These are phyloP conservation scores for Orbilia brochopaga DNA, from an alignment of 2,329 filamentous ascomycete species.

Conservation along the genomic window DNA sequence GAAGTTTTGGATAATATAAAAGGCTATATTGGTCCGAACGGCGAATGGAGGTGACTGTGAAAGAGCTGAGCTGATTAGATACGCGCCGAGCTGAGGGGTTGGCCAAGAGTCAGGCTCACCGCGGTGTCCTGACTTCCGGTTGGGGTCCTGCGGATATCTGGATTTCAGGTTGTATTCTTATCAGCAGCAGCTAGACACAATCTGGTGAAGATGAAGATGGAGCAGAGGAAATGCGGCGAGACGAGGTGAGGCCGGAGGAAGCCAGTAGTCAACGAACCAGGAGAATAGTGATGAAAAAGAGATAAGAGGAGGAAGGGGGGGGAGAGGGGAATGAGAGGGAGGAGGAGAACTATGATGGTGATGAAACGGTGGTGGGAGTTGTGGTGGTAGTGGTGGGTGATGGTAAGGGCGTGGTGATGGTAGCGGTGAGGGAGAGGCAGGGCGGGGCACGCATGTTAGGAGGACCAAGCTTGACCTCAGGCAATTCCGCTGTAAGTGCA, in stretches of 20 bases:
- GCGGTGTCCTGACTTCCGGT: not conserved
- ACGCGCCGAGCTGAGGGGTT: not conserved
- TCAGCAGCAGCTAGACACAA: not conserved
- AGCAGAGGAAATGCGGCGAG: no score
- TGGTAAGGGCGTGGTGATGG: not conserved
- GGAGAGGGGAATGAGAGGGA: not conserved
- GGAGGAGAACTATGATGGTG: not conserved
- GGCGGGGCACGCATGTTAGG: no score
- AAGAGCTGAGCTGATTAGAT: not conserved
- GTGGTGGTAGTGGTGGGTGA: slow-evolving; percentile 1
- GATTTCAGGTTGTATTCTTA: not conserved
- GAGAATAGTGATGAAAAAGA: not conserved
- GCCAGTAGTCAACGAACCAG: no score
- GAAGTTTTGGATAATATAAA: slow-evolving; percentile 15
- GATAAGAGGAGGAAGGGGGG: not conserved
- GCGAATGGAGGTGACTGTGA: not conserved
- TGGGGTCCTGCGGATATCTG: not conserved
- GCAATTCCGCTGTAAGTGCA: no score
- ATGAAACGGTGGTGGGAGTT: not conserved
- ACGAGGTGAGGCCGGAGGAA: no score
- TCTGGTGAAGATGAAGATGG: not conserved
- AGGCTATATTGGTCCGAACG: not conserved
- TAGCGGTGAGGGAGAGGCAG: not conserved
- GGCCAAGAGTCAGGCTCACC: not conserved
- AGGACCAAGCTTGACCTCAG: no score